Base-by-base conservation (phyloP, 2,329 filamentous ascomycete genomes). In the Verticillium nonalfalfae region DNA sequence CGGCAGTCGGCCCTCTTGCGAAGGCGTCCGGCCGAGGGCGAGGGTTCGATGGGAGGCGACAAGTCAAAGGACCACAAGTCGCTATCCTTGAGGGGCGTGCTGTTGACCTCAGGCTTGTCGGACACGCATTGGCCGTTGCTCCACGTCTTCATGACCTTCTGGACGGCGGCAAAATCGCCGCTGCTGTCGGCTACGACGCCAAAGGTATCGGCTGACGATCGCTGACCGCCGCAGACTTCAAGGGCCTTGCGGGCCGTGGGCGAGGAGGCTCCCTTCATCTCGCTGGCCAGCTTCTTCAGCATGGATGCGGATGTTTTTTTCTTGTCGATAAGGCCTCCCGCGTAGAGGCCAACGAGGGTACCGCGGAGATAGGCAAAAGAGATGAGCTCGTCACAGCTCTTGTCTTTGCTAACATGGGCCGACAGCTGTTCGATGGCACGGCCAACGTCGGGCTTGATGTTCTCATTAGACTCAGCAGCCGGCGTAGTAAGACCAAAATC, bases 1-100 rank as follows among this genome's bases (percentile, higher is more conserved):
- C 63, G 65, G 63, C 73, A 75, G 21, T 57, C 26, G 5, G 57
- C 57, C 7, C 57, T 45, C 56, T 57, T 57, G 15, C 38, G 56
- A 35, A 57, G 56, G 56, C 56, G 26, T 18, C 18, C 18, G 35
- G 35, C 35, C 35, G 35, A 36, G 35, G 35, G 2, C 35, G 35
- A 36, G 13, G 35, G 7, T 13, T 36, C 35, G 9, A 13, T 36
- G 35, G 13, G 55, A 9, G 45, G 15, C 52, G 52, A 13, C 7
- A 18, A 4, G 21, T 55, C 18, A 55, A 36, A 36, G 2, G 35
- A 36, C 35, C 35, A 36, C 5, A n/a, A 10, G n/a, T 18, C 15
- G 40, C 3, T 45, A n/a, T 9, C 7, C 15, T 18, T 18, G 15
- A 45, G 40, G 40, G 7, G 40, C 9, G 13, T 14, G 39, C 39